Conservation (phyloP, 768 basidiomycete species). For the Xerocomus potaroensis region DNA sequence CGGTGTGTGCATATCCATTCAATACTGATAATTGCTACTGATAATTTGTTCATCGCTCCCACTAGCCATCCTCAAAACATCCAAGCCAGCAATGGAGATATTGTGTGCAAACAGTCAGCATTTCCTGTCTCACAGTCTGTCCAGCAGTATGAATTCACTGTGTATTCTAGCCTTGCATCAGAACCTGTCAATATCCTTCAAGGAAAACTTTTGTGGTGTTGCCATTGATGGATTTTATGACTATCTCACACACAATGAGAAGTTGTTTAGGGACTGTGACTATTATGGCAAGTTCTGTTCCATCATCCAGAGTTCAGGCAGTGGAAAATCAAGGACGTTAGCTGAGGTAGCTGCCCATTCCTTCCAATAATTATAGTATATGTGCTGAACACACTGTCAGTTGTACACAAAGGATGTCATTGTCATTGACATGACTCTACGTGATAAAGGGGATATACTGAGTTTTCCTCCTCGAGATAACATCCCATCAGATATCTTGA, state of each 20-base stretch:
- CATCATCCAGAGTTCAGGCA: conserved; percentile 13
- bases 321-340: conserved; percentile 11
- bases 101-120: no score
- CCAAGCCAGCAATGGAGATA: no score
- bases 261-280: neutral
- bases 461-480: neutral
- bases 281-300: conserved; percentile 11
- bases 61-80: neutral
- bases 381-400: neutral
- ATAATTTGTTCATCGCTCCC: neutral
- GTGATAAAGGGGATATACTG: neutral
- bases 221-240: conserved; percentile 4
- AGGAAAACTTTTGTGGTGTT: neutral
- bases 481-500: neutral
- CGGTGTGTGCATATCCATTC: neutral
- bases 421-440: neutral
- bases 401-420: neutral
- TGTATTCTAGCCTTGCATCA: neutral
- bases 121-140: no score
- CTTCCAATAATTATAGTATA: neutral
- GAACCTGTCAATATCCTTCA: neutral
- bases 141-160: no score
- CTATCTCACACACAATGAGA: conserved; percentile 4
- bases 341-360: conserved; percentile 2
- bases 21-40: no score